Conservation (phyloP, 192 early-diverging fungal genomes). For the Coemansia guatemalensis region DNA sequence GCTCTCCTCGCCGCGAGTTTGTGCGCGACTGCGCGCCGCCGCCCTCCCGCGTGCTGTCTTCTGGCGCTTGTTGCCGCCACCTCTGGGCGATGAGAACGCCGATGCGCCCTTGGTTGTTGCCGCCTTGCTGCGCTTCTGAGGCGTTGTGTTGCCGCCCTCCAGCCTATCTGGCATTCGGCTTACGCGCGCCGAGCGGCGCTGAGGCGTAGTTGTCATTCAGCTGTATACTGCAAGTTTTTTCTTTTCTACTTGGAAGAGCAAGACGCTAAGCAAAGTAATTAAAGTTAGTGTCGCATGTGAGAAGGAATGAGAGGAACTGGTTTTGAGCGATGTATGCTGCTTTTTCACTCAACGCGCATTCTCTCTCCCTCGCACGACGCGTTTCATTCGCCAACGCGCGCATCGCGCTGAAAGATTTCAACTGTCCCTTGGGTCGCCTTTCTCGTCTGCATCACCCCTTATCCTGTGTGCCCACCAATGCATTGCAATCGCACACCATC, state of each 20-base stretch:
- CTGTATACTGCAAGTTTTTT: no score
- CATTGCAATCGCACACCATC: no score
- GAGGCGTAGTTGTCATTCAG: slow-evolving; percentile 32
- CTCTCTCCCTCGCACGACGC: neutral
- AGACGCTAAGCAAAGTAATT: no score
- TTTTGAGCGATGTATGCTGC: neutral
- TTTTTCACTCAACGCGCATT: neutral
- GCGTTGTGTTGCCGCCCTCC: slow-evolving; percentile 23
- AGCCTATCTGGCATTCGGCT: slow-evolving; percentile 36
- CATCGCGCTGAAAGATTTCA: neutral
- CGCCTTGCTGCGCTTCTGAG: slow-evolving; percentile 34
- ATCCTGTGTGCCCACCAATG: neutral
- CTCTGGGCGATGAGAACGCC: slow-evolving; percentile 21
- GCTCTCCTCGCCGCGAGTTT: slow-evolving; percentile 3
- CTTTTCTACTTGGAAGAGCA: no score
- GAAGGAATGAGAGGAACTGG: no score
- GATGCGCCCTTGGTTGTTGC: slow-evolving; percentile 7
- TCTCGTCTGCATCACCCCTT: neutral
- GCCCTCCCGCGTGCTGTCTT: slow-evolving; percentile 9
- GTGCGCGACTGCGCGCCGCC: neutral
- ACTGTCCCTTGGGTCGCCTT: slow-evolving; percentile 5
- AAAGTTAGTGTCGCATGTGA: no score
- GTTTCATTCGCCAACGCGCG: slow-evolving; percentile 8
- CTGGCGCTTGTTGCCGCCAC: slow-evolving; percentile 25
- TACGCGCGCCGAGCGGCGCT: slow-evolving; percentile 41